Base-by-base conservation (phyloP, 2,329 filamentous ascomycete genomes). In the Pezicula carpinea region DNA sequence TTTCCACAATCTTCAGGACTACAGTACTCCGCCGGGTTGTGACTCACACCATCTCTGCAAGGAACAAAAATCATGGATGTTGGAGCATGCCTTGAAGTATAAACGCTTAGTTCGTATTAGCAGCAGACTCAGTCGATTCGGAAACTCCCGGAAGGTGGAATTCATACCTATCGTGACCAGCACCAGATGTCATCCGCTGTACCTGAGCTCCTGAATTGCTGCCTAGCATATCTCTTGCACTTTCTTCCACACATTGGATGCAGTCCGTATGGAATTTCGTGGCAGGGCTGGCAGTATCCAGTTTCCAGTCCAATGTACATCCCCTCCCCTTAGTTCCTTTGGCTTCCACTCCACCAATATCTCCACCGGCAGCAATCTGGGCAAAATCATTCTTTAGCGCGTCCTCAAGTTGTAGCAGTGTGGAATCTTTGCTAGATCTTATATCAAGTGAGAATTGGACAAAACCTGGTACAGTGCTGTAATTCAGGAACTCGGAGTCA, bases 361-460 rank as follows among this genome's bases (percentile, higher is more conserved):
- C 72, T 49, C 80, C 71, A 21, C 78, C 80, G 0, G 71, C 68
- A 0, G 80, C 82, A 44, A 88, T 80, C 17, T 61, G 64, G 6
- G 71, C 70, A 58, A 87, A 88, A 41, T 83, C 80, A 3, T 60
- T 59, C 48, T 72, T 73, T 43, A 87, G 66, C 38, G 74, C 69
- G 5, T 69, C 62, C 57, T 85, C 82, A 36, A 87, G 72, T n/a
- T 67, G 65, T 4, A 74, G 69, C 1, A 88, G 74, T 3, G 72
- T 74, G 19, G 68, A 67, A 57, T 85, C 78, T 29, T 74, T 69
- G 5, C 71, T 74, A 0, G 79, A 74, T 26, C 85, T 79, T 44
- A 89, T 77, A 58, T 89, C 85, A 5, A 89, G 74, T 23, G 74
- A 80, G 64, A 89, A 87, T 38, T 72, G 72, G 5, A 89, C 86